Base-by-base conservation (phyloP, 768 basidiomycete species). In the Lentinula detonsa region DNA sequence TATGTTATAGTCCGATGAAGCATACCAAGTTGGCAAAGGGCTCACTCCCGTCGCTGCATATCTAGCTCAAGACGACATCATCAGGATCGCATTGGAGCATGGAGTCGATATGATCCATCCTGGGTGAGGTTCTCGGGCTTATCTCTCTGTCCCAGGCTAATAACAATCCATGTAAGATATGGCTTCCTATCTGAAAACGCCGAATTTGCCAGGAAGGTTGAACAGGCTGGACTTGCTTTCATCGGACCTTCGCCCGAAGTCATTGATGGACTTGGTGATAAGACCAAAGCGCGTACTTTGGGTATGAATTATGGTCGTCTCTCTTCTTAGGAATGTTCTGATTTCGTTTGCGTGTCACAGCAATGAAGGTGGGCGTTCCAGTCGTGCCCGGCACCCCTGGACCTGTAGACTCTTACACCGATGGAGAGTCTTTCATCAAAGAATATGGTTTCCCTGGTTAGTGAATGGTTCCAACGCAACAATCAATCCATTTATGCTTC, bases 21-120 rank as follows among this genome's bases (percentile, higher is more conserved):
- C 95, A 1, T 99, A 99, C 75, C 91, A 94, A 75, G 97, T 98
- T 65, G 97, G 97, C 59, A 94, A 91, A 69, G 97, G 97, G 8
- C 75, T 98, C 55, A 95, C 95, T 13, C 97, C 97, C 35, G 97
- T 99, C 43, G 97, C 81, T 16, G 97, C 97, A 9, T 99, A 99
- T 74, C 90, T 99, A 64, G 89, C 95, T 2, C 95, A 98, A 73
- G 94, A 98, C 67, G 95, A 97, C 69, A 98, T 99, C 74, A 95
- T 99, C 75, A 79, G 87, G 64, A 89, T 95, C 65, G 93, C 95
- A n/a, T 82, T 98, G 48, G 95, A 98, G 74, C 95, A 98, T 74
- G 95, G 93, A 28, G 97, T 99, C 28, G 96, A 98, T 72, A 98
- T 99, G 97, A 98, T 99, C 71, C 97, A 98, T 75, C 97, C 95